phyloP scores from a whole-genome alignment of 2,329 filamentous ascomycete genomes.

The Shiraia sp. region DNA sequence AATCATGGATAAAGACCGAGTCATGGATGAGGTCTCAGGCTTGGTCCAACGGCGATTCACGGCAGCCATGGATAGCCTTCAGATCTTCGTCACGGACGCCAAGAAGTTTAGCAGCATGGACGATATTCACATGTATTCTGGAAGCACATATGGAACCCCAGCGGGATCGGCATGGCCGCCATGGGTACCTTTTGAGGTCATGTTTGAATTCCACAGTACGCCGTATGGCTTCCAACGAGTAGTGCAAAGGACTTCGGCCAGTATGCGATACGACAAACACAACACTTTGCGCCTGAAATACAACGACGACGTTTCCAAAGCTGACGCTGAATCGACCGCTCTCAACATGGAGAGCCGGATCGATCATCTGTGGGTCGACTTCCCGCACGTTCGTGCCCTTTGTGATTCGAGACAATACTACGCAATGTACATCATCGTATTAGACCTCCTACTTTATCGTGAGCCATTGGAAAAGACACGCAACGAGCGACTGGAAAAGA shows the following conservation, averaged over 20 bases:
- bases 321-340: slow-evolving; percentile 54
- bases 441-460: slow-evolving; percentile 93
- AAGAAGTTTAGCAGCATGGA: slow-evolving; percentile 82
- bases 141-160: slow-evolving; percentile 86
- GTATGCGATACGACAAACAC: slow-evolving; percentile 95
- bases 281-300: slow-evolving; percentile 96
- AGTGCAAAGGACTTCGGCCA: slow-evolving; percentile 94
- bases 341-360: slow-evolving; percentile 76
- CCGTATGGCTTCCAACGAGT: slow-evolving; percentile 98
- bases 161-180: slow-evolving; percentile 90
- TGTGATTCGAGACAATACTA: slow-evolving; percentile 99
- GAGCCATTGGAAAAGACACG: slow-evolving; percentile 98
- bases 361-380: slow-evolving; percentile 96
- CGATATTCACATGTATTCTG: slow-evolving; percentile 89
- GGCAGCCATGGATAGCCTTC: slow-evolving; percentile 94
- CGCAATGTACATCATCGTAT: slow-evolving; percentile 95
- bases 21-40: slow-evolving; percentile 91
- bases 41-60: slow-evolving; percentile 93
- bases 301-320: slow-evolving; percentile 84
- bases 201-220: slow-evolving; percentile 93
- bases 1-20: slow-evolving; percentile 94
- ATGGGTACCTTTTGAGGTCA: slow-evolving; percentile 97
- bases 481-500: slow-evolving; percentile 93
- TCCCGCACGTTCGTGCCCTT: slow-evolving; percentile 89
- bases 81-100: slow-evolving; percentile 96